phyloP scores from a whole-genome alignment of 2,329 filamentous ascomycete species.

The Aspergillus glaucus region DNA sequence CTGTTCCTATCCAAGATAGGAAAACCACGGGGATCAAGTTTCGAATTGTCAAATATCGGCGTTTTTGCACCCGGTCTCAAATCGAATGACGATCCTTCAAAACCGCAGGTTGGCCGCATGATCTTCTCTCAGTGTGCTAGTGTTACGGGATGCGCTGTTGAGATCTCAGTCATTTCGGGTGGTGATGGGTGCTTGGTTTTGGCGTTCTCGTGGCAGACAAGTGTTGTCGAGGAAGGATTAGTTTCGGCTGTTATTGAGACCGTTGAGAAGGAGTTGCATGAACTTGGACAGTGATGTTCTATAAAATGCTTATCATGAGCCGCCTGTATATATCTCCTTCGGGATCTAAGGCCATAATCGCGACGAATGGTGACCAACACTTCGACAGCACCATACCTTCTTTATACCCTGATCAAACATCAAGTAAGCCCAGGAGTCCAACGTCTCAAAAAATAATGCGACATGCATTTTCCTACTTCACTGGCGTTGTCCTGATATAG shows the following conservation, averaged over 20 bases:
- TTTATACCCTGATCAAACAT: no score
- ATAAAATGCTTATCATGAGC: neutral
- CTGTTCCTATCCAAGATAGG: constrained; percentile 35
- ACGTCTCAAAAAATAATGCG: no score
- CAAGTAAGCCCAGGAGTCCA: neutral
- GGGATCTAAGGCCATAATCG: neutral
- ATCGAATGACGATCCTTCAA: constrained; percentile 4
- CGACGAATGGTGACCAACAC: no score
- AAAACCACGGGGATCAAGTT: constrained; percentile 30
- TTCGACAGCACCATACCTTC: no score
- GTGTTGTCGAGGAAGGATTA: constrained; percentile 25
- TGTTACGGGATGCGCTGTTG: constrained; percentile 33
- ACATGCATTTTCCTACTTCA: no score
- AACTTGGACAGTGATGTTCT: neutral
- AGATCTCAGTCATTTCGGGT: constrained; percentile 38
- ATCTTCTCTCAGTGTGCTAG: constrained; percentile 42
- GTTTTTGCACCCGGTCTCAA: constrained; percentile 17
- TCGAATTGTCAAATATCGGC: constrained; percentile 45
- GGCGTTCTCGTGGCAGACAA: constrained; percentile 37
- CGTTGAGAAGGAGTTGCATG: constrained; percentile 10
- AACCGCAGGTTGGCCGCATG: constrained; percentile 32
- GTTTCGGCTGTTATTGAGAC: constrained; percentile 15
- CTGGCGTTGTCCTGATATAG: neutral
- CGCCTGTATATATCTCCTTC: neutral
- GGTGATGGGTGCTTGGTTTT: constrained; percentile 39